phyloP scores from a whole-genome alignment of 306 rosid species.

The Elaeagnus macrophylla region DNA sequence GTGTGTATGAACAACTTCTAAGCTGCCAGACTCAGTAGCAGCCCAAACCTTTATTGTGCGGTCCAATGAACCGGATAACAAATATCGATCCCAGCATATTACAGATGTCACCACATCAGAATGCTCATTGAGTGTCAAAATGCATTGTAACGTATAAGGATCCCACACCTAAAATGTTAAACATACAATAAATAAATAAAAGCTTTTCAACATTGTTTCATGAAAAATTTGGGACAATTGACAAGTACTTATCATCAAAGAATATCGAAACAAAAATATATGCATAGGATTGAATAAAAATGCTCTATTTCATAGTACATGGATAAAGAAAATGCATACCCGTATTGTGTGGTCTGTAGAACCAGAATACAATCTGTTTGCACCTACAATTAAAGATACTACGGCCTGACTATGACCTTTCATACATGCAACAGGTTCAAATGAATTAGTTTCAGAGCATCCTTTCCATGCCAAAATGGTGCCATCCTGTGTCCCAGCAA shows the following conservation, averaged over 20 bases:
- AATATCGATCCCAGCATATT: slow-evolving; percentile 28
- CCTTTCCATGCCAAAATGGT: slow-evolving; percentile 31
- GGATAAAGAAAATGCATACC: slow-evolving; percentile 8
- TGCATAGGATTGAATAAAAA: no score
- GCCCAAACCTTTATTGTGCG: slow-evolving; percentile 31
- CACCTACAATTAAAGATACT: slow-evolving; percentile 22
- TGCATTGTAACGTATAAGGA: slow-evolving; percentile 27
- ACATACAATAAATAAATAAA: no score
- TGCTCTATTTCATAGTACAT: not conserved
- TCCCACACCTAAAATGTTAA: slow-evolving; percentile 34
- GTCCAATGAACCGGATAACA: slow-evolving; percentile 22
- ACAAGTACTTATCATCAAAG: no score
- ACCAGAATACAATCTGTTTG: slow-evolving; percentile 28
- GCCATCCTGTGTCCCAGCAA: slow-evolving; percentile 39
- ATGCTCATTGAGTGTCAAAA: slow-evolving; percentile 32
- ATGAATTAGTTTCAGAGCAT: slow-evolving; percentile 12
- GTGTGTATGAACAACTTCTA: slow-evolving; percentile 25
- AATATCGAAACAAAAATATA: no score
- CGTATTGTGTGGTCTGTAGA: slow-evolving; percentile 35
- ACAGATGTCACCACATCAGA: slow-evolving; percentile 32
- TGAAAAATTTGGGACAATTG: no score
- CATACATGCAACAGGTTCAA: slow-evolving; percentile 19
- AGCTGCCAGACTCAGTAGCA: slow-evolving; percentile 4
- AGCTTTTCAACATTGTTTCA: no score
- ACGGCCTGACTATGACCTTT: slow-evolving; percentile 26